These are phyloP conservation scores for Iberis pinnata DNA, from an alignment of 345 rosid genomes.

Conservation along the genomic window DNA sequence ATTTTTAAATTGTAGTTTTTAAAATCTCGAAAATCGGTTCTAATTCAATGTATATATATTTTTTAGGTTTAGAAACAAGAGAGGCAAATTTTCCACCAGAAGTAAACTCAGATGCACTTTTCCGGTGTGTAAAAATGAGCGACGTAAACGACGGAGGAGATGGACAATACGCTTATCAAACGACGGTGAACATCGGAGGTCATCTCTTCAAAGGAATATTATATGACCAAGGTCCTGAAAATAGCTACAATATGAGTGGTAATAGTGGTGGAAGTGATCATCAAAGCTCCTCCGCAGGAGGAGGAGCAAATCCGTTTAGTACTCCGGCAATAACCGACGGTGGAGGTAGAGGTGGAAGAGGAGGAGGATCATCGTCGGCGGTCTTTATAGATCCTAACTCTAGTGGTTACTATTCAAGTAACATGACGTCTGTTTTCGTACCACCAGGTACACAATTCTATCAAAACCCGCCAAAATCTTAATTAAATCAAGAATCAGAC, in stretches of 20 bases:
- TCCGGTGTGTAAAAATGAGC: constrained; percentile 73
- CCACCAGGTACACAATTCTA: constrained; percentile 33
- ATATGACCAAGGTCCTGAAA: constrained; percentile 82
- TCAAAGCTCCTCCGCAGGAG: constrained; percentile 61
- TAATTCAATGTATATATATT: neutral
- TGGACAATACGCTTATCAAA: constrained; percentile 79
- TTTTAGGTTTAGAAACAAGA: constrained; percentile 64
- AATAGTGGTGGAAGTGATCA: constrained; percentile 37
- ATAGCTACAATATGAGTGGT: constrained; percentile 30
- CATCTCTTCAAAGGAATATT: constrained; percentile 87
- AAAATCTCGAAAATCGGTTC: neutral
- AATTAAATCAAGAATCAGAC: constrained; percentile 18
- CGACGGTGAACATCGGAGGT: constrained; percentile 77
- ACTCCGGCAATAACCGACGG: constrained; percentile 5
- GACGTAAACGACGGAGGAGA: constrained; percentile 55
- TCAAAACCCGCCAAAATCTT: constrained; percentile 33
- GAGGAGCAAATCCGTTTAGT: constrained; percentile 16
- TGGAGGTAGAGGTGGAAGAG: neutral
- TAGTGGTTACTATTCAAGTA: constrained; percentile 27
- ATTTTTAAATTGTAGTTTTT: no score
- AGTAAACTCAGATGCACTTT: constrained; percentile 58
- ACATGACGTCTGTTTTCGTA: constrained; percentile 28
- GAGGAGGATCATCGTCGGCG: constrained; percentile 25
- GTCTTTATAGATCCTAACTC: constrained; percentile 30
- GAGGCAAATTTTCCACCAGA: constrained; percentile 55